A percentile compares a stretch with the other conserved stretches of the same genome.
phyloP scores from a whole-genome alignment of 2,329 filamentous ascomycete genomes.

The Shiraia sp. region DNA sequence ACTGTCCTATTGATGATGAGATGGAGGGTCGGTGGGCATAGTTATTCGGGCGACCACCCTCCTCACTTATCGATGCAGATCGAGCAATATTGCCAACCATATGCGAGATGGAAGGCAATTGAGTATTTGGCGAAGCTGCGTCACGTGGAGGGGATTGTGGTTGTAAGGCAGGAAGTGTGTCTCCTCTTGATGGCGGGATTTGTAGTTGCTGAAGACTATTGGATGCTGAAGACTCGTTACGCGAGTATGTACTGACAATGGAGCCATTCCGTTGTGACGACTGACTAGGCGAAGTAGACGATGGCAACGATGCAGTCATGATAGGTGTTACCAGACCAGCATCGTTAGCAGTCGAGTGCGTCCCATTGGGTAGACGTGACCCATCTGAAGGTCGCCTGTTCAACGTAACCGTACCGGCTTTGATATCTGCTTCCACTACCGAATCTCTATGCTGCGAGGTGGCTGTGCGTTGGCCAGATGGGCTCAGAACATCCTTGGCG shows the following conservation, averaged over 20 bases:
- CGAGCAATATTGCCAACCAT: conserved; percentile 39
- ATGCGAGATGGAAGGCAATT: conserved; percentile 40
- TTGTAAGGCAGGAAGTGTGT: conserved; percentile 44
- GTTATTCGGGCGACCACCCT: conserved; percentile 29
- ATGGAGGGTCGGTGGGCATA: conserved; percentile 42
- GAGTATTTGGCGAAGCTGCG: conserved; percentile 35
- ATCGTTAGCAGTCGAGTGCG: conserved; percentile 7
- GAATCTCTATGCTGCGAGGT: conserved; percentile 20
- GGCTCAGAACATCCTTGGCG: conserved; percentile 20
- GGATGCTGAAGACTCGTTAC: conserved; percentile 29
- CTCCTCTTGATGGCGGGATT: conserved; percentile 35
- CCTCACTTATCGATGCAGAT: conserved; percentile 36
- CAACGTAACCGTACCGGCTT: conserved; percentile 4
- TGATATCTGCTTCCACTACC: conserved; percentile 18
- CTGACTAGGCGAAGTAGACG: conserved; percentile 11
- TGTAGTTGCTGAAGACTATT: conserved; percentile 35
- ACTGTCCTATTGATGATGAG: conserved; percentile 41
- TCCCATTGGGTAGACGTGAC: conserved; percentile 10
- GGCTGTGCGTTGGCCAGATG: conserved; percentile 10
- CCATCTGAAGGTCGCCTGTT: conserved; percentile 17
- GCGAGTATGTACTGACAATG: conserved; percentile 22
- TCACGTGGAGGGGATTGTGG: conserved; percentile 37
- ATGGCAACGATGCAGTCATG: conserved; percentile 9
- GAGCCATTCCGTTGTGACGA: conserved; percentile 20
- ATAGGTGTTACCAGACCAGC: conserved; percentile 5